These are phyloP conservation scores for Trichophyton simii DNA, from an alignment of 2,329 filamentous ascomycete species.

Conservation along the genomic window DNA sequence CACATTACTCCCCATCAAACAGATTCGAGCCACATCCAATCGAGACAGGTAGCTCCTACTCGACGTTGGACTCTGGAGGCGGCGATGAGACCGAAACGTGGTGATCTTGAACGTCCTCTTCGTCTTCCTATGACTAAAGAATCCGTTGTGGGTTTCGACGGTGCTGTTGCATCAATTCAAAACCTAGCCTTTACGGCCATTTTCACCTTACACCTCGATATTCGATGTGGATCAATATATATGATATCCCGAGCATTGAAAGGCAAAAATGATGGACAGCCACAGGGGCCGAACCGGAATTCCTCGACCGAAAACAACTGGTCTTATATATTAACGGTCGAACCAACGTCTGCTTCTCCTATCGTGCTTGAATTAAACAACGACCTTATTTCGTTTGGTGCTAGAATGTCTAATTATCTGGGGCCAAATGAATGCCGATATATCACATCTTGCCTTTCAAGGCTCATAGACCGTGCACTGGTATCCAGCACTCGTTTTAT, in stretches of 20 bases:
- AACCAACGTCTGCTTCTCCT: slow-evolving; percentile 39
- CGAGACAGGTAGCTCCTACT: slow-evolving; percentile 40
- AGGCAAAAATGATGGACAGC: slow-evolving; percentile 35
- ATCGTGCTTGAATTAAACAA: slow-evolving; percentile 72
- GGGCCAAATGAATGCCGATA: slow-evolving; percentile 59
- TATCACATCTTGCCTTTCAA: slow-evolving; percentile 61
- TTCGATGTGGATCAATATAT: slow-evolving; percentile 72
- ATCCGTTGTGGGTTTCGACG: slow-evolving; percentile 77
- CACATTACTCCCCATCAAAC: slow-evolving; percentile 71
- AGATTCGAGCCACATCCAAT: slow-evolving; percentile 42
- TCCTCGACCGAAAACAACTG: slow-evolving; percentile 52
- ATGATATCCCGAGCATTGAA: slow-evolving; percentile 57
- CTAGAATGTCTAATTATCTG: slow-evolving; percentile 62
- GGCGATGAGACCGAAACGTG: slow-evolving; percentile 45
- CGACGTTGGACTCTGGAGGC: slow-evolving; percentile 76
- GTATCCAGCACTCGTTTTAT: slow-evolving; percentile 59
- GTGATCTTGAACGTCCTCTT: slow-evolving; percentile 47
- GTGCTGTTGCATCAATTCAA: slow-evolving; percentile 69
- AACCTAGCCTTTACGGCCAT: slow-evolving; percentile 67
- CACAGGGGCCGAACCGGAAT: slow-evolving; percentile 20
- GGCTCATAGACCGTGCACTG: slow-evolving; percentile 67
- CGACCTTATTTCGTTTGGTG: slow-evolving; percentile 76
- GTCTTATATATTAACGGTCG: slow-evolving; percentile 32
- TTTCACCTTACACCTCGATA: slow-evolving; percentile 76
- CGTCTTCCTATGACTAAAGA: slow-evolving; percentile 81